These are phyloP conservation scores for Rosa rugosa DNA, from an alignment of 306 rosid species.

Conservation along the genomic window DNA sequence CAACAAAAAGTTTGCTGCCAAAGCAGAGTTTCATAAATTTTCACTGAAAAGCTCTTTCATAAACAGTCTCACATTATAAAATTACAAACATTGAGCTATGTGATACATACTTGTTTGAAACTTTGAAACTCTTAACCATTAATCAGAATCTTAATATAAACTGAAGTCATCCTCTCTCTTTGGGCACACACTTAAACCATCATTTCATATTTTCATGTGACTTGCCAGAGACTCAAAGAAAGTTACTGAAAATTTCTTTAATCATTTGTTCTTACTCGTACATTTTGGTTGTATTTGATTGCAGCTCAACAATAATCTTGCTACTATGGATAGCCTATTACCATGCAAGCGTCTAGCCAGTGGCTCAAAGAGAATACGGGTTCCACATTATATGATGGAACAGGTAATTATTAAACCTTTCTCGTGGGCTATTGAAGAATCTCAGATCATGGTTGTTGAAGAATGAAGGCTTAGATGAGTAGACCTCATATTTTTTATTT, in stretches of 20 bases:
- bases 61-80: not conserved
- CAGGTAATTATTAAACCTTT: slow-evolving; percentile 47
- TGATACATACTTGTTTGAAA: not conserved
- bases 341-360: slow-evolving; percentile 82
- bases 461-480: not conserved
- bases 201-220: not conserved
- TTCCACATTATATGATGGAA: slow-evolving; percentile 54
- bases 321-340: slow-evolving; percentile 48
- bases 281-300: slow-evolving; percentile 9
- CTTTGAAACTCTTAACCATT: not conserved
- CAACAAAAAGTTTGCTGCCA: not conserved
- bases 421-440: not conserved
- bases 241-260: slow-evolving; percentile 12
- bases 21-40: not conserved
- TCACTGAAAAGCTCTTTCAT: not conserved
- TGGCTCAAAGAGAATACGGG: slow-evolving; percentile 87
- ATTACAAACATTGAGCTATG: not conserved
- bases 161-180: not conserved
- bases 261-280: slow-evolving; percentile 14
- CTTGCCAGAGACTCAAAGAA: not conserved
- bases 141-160: not conserved
- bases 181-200: not conserved
- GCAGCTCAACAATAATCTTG: slow-evolving; percentile 53
- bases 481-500: not conserved
- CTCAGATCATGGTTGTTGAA: not conserved